phyloP scores from a whole-genome alignment of 2,329 filamentous ascomycete species.

The Monosporascus sp. region DNA sequence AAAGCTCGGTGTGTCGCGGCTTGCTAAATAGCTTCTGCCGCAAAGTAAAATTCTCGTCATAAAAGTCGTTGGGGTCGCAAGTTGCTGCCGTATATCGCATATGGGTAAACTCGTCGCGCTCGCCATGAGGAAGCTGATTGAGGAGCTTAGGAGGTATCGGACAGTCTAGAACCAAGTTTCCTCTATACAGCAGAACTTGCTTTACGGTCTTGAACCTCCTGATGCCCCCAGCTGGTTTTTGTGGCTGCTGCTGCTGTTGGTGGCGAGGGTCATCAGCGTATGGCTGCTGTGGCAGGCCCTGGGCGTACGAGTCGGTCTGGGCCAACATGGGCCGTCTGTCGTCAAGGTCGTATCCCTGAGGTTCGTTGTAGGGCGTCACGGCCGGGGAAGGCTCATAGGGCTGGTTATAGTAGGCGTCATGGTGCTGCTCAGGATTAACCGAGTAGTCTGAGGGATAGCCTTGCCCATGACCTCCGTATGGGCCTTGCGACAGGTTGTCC shows the following conservation, averaged over 20 bases:
- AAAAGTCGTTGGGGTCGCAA: constrained; percentile 92
- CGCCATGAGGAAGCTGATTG: constrained; percentile 82
- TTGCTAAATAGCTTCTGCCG: constrained; percentile 85
- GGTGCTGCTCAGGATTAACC: constrained; percentile 77
- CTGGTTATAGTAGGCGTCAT: constrained; percentile 80
- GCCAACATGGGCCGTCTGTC: constrained; percentile 73
- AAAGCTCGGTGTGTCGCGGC: constrained; percentile 83
- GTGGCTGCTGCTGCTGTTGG: constrained; percentile 28
- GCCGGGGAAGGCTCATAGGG: constrained; percentile 68
- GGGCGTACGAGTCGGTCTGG: constrained; percentile 46
- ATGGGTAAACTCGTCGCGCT: constrained; percentile 86
- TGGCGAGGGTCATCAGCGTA: constrained; percentile 39
- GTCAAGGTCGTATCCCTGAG: constrained; percentile 62
- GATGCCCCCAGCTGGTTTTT: constrained; percentile 54
- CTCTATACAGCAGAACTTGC: constrained; percentile 93
- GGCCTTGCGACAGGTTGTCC: constrained; percentile 40
- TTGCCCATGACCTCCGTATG: constrained; percentile 40
- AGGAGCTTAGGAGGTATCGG: constrained; percentile 85
- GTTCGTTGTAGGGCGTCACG: constrained; percentile 51
- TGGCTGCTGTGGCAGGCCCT: constrained; percentile 30
- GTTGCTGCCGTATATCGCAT: constrained; percentile 99
- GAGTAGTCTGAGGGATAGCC: constrained; percentile 62
- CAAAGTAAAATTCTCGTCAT: constrained; percentile 81
- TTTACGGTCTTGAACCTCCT: constrained; percentile 98
- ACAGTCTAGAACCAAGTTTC: constrained; percentile 94